phyloP scores from a whole-genome alignment of 2,329 filamentous ascomycete species.

The Pyrenochaeta sp. region DNA sequence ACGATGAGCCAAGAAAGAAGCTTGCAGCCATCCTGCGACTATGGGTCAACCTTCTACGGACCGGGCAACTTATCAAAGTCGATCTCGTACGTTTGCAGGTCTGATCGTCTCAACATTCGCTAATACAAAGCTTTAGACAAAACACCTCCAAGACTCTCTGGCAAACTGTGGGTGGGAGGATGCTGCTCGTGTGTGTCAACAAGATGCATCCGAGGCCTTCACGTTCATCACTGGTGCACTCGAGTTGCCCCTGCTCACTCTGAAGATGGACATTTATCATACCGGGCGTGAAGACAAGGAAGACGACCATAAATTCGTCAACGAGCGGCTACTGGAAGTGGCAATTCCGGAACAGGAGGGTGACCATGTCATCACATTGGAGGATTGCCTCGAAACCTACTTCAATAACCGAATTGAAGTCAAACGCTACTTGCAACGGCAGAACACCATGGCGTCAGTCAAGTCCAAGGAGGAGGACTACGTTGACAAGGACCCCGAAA shows the following conservation, averaged over 20 bases:
- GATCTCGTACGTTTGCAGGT: slow-evolving; percentile 71
- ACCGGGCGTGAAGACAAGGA: slow-evolving; percentile 82
- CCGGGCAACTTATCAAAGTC: slow-evolving; percentile 82
- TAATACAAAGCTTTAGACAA: slow-evolving; percentile 66
- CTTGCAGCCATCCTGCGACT: slow-evolving; percentile 81
- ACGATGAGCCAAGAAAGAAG: slow-evolving; percentile 75
- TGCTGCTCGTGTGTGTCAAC: slow-evolving; percentile 78
- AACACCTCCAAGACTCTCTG: slow-evolving; percentile 81
- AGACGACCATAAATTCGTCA: slow-evolving; percentile 94
- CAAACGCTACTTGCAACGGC: slow-evolving; percentile 73
- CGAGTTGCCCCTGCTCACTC: slow-evolving; percentile 82
- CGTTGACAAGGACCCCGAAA: slow-evolving; percentile 39
- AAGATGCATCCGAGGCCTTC: slow-evolving; percentile 96
- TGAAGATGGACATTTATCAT: slow-evolving; percentile 96
- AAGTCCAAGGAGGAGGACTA: slow-evolving; percentile 42
- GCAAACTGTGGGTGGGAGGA: slow-evolving; percentile 90
- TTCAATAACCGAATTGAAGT: slow-evolving; percentile 96
- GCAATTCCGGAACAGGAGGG: slow-evolving; percentile 80
- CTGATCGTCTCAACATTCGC: background rate
- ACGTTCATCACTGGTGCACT: slow-evolving; percentile 92
- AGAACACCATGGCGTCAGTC: slow-evolving; percentile 65
- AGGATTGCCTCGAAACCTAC: slow-evolving; percentile 91
- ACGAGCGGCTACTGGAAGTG: slow-evolving; percentile 88
- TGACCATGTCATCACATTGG: slow-evolving; percentile 77
- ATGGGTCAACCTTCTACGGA: slow-evolving; percentile 92